Conservation (phyloP, 1,284 basidiomycete genomes). For the Cutaneotrichosporon cyanovorans region DNA sequence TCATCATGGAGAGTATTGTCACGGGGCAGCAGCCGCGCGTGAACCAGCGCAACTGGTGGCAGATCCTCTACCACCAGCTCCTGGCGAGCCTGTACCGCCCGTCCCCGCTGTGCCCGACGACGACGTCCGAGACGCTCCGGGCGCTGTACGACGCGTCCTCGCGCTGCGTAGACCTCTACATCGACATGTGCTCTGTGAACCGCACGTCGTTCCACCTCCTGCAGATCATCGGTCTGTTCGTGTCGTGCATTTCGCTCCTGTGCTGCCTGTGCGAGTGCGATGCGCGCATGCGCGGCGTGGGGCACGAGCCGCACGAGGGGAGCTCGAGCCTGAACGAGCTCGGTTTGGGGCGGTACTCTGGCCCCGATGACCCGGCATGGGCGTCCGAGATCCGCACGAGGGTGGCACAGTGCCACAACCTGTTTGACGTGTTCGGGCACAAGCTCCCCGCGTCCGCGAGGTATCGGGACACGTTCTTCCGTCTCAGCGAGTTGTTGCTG, state of each 20-base stretch:
- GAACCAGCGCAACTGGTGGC: conserved; percentile 23
- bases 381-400: conserved; percentile 19
- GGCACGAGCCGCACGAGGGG: not conserved
- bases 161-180: conserved; percentile 24
- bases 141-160: conserved; percentile 21
- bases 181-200: conserved; percentile 23
- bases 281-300: conserved; percentile 15
- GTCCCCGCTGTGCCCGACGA: conserved; percentile 24
- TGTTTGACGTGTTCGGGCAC: conserved; percentile 27
- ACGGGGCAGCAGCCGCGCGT: conserved; percentile 5
- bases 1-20: not conserved
- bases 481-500: conserved; percentile 19
- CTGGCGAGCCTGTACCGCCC: conserved; percentile 29
- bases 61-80: conserved; percentile 26
- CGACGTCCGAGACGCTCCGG: conserved; percentile 18
- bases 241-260: conserved; percentile 26
- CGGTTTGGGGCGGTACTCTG: conserved; percentile 8
- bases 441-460: conserved; percentile 20
- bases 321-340: conserved; percentile 7
- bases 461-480: conserved; percentile 23
- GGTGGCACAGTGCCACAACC: conserved; percentile 23
- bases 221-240: conserved; percentile 27
- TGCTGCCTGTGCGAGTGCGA: conserved; percentile 32
- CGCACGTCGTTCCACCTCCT: conserved; percentile 28
- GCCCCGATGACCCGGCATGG: conserved; percentile 19